Base-by-base conservation (phyloP, 1,139 yeast genomes). In the Yamadazyma friedrichii region DNA sequence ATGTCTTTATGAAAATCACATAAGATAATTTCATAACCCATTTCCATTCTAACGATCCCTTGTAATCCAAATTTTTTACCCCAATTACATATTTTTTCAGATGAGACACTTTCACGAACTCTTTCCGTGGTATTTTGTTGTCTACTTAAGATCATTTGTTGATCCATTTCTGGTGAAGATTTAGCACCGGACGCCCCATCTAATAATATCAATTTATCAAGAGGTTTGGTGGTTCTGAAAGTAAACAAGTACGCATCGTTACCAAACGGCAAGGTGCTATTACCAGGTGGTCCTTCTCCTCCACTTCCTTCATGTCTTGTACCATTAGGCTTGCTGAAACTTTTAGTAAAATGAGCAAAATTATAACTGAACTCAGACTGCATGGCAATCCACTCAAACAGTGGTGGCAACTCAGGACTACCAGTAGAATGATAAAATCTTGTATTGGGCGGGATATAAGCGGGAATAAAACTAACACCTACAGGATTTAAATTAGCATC, bases 141-240 rank as follows among this genome's bases (percentile, higher is more conserved):
- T 39, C 44, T 62, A 9, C 74, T 62, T 13, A 73, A 55, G 32
- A 76, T 46, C 43, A 59, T 51, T 48, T 79, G 84, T n/a, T 80
- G 76, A 52, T 79, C 84, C 82, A 77, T 77, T 51, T 74, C 78
- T 2, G 83, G 83, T 1, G 74, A 62, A 0, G 64, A 55, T 52
- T 79, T 79, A 0, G 82, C 76, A 15, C 82, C 84, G 25, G 82
- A 77, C 0, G 83, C 82, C 6, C 84, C 84, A 45, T 79, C 83
- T 13, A 79, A 53, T 41, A 67, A 67, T 9, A 79, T 60, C 29
- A 79, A 53, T 44, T 65, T 70, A 46, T 64, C 65, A 39, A 78
- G 54, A 4, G 82, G 79, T 43, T 60, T 63, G 2, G 55, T 58
- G 9, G 69, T 71, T 42, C 64, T 58, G 47, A 77, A 76, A 0